These are phyloP conservation scores for Steccherinum ochraceum DNA, from an alignment of 768 basidiomycete genomes.

Conservation along the genomic window DNA sequence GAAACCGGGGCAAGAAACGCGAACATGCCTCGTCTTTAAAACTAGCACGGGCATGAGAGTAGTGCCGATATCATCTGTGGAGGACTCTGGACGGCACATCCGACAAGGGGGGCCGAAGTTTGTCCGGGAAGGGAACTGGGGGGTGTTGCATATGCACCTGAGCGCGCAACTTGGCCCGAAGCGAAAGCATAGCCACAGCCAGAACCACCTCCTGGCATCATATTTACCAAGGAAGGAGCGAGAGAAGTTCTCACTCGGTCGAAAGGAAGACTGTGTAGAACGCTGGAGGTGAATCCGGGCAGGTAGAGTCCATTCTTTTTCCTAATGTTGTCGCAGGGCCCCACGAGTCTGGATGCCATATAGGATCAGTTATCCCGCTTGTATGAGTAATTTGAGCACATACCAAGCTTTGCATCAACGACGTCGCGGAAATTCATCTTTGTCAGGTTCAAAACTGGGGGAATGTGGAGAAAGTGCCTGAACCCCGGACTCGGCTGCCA, in stretches of 20 bases:
- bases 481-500: background rate
- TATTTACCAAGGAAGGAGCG: constrained; percentile 2
- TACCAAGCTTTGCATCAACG: background rate
- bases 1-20: constrained; percentile 11
- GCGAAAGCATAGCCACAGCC: background rate
- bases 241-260: background rate
- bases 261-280: background rate
- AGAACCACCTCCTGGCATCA: constrained; percentile 3
- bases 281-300: background rate
- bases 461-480: background rate
- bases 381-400: background rate
- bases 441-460: background rate
- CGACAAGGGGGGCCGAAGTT: constrained; percentile 36
- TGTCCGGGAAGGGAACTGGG: constrained; percentile 32
- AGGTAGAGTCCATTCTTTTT: background rate
- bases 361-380: background rate
- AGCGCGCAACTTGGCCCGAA: background rate
- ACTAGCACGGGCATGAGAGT: constrained; percentile 5
- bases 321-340: background rate
- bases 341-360: background rate
- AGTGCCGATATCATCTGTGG: constrained; percentile 22
- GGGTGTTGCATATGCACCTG: background rate
- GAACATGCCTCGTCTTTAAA: constrained; percentile 19
- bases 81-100: constrained; percentile 30
- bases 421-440: background rate